A percentile compares a stretch with the other conserved stretches of the same genome.
Conservation (phyloP, 139 green algal genomes). For the Closterium sp. region DNA sequence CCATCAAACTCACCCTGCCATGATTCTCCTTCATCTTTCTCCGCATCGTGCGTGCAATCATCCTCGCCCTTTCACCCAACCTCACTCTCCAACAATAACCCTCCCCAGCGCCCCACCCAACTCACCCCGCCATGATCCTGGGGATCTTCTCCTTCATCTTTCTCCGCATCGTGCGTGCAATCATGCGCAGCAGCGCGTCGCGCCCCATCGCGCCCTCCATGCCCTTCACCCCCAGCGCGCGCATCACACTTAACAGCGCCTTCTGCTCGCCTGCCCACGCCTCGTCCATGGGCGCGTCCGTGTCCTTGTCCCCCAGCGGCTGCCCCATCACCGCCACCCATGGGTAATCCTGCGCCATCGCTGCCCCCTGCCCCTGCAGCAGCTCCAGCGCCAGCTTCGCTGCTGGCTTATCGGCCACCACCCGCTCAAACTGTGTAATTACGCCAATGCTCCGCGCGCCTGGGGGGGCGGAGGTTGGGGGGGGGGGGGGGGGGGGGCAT, state of each 20-base stretch:
- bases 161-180: not conserved
- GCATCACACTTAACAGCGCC: not conserved
- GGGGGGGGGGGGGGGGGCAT: too few relatives aligned
- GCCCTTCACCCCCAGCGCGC: conserved; percentile 1
- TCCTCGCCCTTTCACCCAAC: too few relatives aligned
- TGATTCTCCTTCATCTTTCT: conserved; percentile 18
- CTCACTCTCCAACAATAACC: too few relatives aligned
- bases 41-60: not conserved
- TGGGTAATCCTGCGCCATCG: conserved; percentile 11
- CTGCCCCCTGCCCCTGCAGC: conserved; percentile 8
- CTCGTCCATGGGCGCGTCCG: not conserved
- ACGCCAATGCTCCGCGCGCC: conserved; percentile 27
- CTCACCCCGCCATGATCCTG: conserved; percentile 19
- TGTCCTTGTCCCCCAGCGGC: not conserved
- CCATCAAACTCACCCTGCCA: not conserved
- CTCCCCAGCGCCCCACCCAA: not conserved
- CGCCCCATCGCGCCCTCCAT: conserved; percentile 16
- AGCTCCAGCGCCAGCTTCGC: not conserved
- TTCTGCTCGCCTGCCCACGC: conserved; percentile 8
- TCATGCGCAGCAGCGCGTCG: not conserved
- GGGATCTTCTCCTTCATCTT: conserved; percentile 38
- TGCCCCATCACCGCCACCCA: conserved; percentile 35
- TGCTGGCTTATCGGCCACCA: not conserved
- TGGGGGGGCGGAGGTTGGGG: not conserved
- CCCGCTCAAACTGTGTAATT: conserved; percentile 26